Base-by-base conservation (phyloP, 768 basidiomycete species). In the Trametes gibbosa region DNA sequence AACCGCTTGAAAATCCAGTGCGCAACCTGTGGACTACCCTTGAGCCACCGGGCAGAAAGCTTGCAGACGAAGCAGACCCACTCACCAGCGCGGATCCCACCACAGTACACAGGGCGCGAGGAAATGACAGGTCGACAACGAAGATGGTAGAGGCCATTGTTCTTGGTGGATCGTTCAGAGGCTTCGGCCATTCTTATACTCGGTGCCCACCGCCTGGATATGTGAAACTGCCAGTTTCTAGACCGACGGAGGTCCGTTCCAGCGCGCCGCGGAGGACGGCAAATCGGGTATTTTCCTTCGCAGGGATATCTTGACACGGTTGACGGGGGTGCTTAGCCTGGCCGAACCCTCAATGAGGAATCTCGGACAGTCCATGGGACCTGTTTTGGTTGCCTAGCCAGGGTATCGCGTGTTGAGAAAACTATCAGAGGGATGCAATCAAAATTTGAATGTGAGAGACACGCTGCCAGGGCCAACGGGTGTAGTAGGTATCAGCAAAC, bases 1-100 rank as follows among this genome's bases (percentile, higher is more conserved):
- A 49, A 61, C 6, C 60, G 63, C n/a, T 61, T 64, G 56, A 61
- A 64, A 2, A 64, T 16, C 51, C 37, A 43, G 37, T 64, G 63
- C 9, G 34, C 56, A 8, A 58, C 43, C 63, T 64, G 17, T 13
- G 29, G 16, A 45, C 24, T 23, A n/a, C 10, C 29, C 45, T n/a
- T 53, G 50, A 56, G 19, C 12, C 3, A 5, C 7, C 32, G n/a
- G 16, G 24, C 12, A 17, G 14, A 39, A 3, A 4, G 27, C 16
- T 6, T 19, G 43, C 17, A 10, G 17, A 3, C 10, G 27, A 24
- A 19, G 42, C 14, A 24, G n/a, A 13, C 1, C 2, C n/a, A 59
- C 62, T 56, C 49, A 63, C 62, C 34, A 63, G 34, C 17, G 58
- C 62, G 24, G 55, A 59, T 32, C 47, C 53, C 17, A 43, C 37